Percentiles rank a stretch among this genome's conserved stretches.
These are phyloP conservation scores for Trichoderma koningii DNA, from an alignment of 2,329 filamentous ascomycete genomes.

Conservation along the genomic window DNA sequence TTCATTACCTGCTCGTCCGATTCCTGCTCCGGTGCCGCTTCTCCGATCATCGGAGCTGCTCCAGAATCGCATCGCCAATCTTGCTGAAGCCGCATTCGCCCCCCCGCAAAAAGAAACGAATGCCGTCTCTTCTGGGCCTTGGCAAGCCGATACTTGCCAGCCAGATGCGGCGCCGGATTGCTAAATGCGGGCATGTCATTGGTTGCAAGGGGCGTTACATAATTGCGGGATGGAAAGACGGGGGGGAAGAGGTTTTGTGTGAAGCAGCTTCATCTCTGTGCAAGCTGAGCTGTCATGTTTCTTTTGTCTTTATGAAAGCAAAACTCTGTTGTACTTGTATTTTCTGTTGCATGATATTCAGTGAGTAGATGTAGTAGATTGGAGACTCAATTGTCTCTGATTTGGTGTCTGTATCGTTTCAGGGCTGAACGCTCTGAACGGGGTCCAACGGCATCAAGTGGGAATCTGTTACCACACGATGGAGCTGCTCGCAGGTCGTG, in stretches of 20 bases:
- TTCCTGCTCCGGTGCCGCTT: conserved; percentile 24
- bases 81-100: background rate
- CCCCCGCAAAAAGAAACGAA: background rate
- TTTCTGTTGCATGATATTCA: no score
- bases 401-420: no score
- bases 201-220: conserved; percentile 1
- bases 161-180: conserved; percentile 14
- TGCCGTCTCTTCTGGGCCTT: background rate
- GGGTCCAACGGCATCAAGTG: no score
- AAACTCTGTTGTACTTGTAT: no score
- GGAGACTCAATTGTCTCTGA: no score
- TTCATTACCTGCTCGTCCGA: conserved; percentile 15
- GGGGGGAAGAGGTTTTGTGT: background rate
- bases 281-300: background rate
- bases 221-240: background rate
- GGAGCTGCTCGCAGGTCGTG: no score
- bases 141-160: conserved; percentile 25
- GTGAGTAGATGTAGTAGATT: no score
- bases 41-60: conserved; percentile 33
- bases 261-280: background rate
- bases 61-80: no score
- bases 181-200: conserved; percentile 4
- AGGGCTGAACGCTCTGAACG: no score
- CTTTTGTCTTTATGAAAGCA: no score
- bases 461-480: no score